A percentile compares a stretch with the other conserved stretches of the same genome.
Evolutionary conservation across 768 basidiomycete genomes (phyloP).

Genomic region (Suillus subalutaceus): DNA sequence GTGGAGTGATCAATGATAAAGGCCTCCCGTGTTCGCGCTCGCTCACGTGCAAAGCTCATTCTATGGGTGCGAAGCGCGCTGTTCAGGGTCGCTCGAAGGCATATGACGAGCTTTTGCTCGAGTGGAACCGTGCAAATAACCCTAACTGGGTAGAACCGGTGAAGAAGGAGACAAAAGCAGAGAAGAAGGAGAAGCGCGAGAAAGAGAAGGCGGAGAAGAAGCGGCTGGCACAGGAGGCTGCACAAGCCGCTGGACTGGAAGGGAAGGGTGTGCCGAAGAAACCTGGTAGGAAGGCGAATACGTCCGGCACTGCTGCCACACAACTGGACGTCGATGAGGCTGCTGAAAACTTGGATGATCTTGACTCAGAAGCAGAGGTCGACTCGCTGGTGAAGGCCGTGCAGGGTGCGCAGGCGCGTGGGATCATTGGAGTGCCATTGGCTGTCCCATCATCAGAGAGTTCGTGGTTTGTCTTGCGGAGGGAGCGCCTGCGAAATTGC

Average conservation of each 20-base stretch:
- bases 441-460: constrained; percentile 75
- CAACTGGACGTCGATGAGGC: constrained; percentile 61
- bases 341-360: constrained; percentile 72
- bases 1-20: constrained; percentile 98
- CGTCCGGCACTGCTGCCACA: constrained; percentile 51
- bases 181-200: constrained; percentile 84
- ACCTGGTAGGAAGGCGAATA: constrained; percentile 37
- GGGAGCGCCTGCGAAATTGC: constrained; percentile 63
- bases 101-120: constrained; percentile 87
- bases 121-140: constrained; percentile 89
- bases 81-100: constrained; percentile 82
- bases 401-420: constrained; percentile 54
- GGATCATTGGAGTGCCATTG: constrained; percentile 63
- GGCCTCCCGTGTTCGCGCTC: constrained; percentile 90
- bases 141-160: constrained; percentile 89
- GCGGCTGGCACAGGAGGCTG: constrained; percentile 67
- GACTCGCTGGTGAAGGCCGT: constrained; percentile 72
- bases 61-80: constrained; percentile 94
- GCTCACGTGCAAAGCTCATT: constrained; percentile 96
- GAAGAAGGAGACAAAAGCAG: constrained; percentile 83
- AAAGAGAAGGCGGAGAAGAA: constrained; percentile 85
- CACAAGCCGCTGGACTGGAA: constrained; percentile 61
- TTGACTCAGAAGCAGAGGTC: constrained; percentile 86
- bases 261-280: constrained; percentile 72
- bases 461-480: constrained; percentile 80